Conservation (phyloP, 2,329 filamentous ascomycete species). For the Daldinia sp. region DNA sequence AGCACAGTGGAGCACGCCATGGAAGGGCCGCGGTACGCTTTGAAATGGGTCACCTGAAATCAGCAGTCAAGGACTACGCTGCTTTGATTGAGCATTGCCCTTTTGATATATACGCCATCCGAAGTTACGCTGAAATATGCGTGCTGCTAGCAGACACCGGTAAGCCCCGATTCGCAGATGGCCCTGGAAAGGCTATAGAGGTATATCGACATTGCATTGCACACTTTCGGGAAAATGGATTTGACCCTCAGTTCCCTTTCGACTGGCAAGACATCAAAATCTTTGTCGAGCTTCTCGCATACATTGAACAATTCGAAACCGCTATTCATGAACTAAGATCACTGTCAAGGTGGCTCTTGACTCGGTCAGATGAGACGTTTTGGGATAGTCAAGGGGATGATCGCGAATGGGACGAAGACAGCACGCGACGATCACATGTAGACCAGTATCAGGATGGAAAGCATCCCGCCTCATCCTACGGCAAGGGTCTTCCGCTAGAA, state of each 20-base stretch:
- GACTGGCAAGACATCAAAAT: conserved; percentile 86
- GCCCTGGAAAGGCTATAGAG: conserved; percentile 50
- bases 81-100: conserved; percentile 61
- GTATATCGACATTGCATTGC: conserved; percentile 60
- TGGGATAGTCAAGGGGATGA: conserved; percentile 84
- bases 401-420: conserved; percentile 84
- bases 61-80: conserved; percentile 66
- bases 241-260: conserved; percentile 51
- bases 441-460: conserved; percentile 65
- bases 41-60: conserved; percentile 61
- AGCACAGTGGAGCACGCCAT: conserved; percentile 64
- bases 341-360: conserved; percentile 82
- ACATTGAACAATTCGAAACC: conserved; percentile 67
- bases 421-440: conserved; percentile 71
- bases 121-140: conserved; percentile 65
- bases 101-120: conserved; percentile 62
- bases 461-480: conserved; percentile 69
- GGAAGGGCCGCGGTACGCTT: conserved; percentile 67
- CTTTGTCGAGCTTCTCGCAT: conserved; percentile 81
- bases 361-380: conserved; percentile 73
- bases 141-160: conserved; percentile 57
- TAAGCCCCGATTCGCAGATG: conserved; percentile 52
- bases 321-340: conserved; percentile 76
- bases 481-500: conserved; percentile 78
- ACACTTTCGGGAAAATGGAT: conserved; percentile 49